phyloP scores from a whole-genome alignment of 352 stramenopile species.

The Plasmopara viticola region DNA sequence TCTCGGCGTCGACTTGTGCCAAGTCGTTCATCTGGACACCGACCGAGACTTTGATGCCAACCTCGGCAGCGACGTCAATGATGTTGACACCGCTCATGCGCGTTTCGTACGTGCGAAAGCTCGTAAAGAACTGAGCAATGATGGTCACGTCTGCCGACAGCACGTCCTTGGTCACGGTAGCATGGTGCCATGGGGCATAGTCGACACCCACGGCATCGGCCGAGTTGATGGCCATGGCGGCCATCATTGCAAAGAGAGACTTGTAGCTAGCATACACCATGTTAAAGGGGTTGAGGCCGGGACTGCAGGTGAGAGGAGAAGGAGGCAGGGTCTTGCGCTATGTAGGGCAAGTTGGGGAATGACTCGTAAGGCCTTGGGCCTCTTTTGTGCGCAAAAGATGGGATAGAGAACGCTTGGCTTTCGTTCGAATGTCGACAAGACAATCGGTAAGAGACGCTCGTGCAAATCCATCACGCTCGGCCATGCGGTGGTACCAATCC shows the following conservation, averaged over 20 bases:
- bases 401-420: too few relatives aligned
- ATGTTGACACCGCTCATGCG: conserved; percentile 45
- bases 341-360: too few relatives aligned
- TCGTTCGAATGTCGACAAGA: too few relatives aligned
- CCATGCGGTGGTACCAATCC: too few relatives aligned
- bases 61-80: conserved; percentile 32
- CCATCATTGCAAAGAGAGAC: conserved; percentile 30
- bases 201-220: conserved; percentile 29
- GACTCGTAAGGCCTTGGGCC: too few relatives aligned
- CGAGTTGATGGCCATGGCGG: conserved; percentile 12
- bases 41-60: conserved; percentile 46
- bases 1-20: conserved; percentile 32
- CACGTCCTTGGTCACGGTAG: conserved; percentile 24
- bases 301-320: too few relatives aligned
- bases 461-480: too few relatives aligned
- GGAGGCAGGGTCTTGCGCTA: too few relatives aligned
- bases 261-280: conserved; percentile 38
- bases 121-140: conserved; percentile 42
- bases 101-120: conserved; percentile 66
- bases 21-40: conserved; percentile 59
- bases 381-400: too few relatives aligned
- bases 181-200: conserved; percentile 62
- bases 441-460: too few relatives aligned
- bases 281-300: too few relatives aligned
- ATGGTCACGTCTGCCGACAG: conserved; percentile 28